These are phyloP conservation scores for Cryptosporidium felis DNA, from an alignment of 169 alveolate species.

Conservation along the genomic window DNA sequence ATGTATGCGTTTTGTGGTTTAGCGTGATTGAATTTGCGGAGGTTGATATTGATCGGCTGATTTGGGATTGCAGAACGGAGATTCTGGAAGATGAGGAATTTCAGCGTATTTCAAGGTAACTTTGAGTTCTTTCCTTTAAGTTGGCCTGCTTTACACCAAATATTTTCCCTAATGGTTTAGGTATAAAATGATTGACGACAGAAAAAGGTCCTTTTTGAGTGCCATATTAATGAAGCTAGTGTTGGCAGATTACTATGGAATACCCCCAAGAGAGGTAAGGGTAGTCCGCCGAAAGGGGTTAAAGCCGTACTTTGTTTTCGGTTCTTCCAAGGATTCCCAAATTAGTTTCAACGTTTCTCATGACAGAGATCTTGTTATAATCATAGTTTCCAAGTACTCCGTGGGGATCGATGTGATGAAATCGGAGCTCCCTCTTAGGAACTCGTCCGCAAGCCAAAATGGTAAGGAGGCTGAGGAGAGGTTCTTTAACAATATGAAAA, in stretches of 20 bases:
- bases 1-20: conserved; percentile 46
- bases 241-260: conserved; percentile 5
- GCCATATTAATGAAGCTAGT: background rate
- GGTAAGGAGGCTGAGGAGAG: background rate
- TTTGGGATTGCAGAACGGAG: background rate
- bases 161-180: no score
- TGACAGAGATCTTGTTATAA: conserved; percentile 55
- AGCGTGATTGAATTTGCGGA: background rate
- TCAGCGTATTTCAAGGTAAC: conserved; percentile 35
- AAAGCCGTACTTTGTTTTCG: conserved; percentile 5
- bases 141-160: no score
- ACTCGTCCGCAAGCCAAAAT: background rate
- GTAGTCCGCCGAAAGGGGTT: conserved; percentile 14
- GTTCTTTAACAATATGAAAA: conserved; percentile 20
- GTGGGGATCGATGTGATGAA: conserved; percentile 71
- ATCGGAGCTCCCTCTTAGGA: background rate
- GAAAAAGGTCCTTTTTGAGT: conserved; percentile 39
- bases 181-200: conserved; percentile 2
- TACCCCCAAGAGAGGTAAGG: conserved; percentile 8
- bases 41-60: background rate
- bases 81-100: conserved; percentile 6
- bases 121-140: background rate
- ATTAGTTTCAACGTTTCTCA: conserved; percentile 56
- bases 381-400: conserved; percentile 9
- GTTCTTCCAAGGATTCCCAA: background rate